Evolutionary conservation across 2,329 filamentous ascomycete genomes (phyloP).

Genomic region (Metarhizium anisopliae): DNA sequence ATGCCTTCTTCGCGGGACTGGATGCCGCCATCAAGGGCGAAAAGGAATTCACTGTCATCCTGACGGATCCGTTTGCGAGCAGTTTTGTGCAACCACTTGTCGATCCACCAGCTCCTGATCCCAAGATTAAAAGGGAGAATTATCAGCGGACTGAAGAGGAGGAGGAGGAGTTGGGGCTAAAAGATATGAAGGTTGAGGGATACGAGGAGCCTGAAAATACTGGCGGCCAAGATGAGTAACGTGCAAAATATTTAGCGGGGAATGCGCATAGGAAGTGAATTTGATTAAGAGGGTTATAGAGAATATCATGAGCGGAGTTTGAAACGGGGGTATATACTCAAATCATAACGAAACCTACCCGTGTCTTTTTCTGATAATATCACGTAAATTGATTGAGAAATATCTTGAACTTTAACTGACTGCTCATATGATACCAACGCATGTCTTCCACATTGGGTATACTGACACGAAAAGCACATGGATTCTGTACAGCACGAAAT

Average conservation of each 20-base stretch:
- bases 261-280: background rate
- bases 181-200: constrained; percentile 85
- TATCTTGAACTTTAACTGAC: background rate
- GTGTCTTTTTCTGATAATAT: background rate
- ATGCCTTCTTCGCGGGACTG: constrained; percentile 68
- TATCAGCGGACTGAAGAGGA: constrained; percentile 87
- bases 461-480: background rate
- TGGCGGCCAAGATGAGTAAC: constrained; percentile 13
- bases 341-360: background rate
- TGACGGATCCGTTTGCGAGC: constrained; percentile 82
- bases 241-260: background rate
- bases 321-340: background rate
- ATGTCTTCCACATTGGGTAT: background rate
- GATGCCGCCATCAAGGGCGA: constrained; percentile 72
- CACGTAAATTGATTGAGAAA: background rate
- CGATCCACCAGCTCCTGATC: constrained; percentile 60
- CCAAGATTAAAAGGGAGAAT: constrained; percentile 69
- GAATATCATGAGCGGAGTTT: background rate
- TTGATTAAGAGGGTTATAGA: background rate
- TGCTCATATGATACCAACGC: background rate
- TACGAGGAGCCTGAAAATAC: constrained; percentile 48
- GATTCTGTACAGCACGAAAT: background rate
- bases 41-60: constrained; percentile 69
- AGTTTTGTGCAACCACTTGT: constrained; percentile 91
- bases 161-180: constrained; percentile 83